Base-by-base conservation (phyloP, 768 basidiomycete species). In the Trametes cingulata region DNA sequence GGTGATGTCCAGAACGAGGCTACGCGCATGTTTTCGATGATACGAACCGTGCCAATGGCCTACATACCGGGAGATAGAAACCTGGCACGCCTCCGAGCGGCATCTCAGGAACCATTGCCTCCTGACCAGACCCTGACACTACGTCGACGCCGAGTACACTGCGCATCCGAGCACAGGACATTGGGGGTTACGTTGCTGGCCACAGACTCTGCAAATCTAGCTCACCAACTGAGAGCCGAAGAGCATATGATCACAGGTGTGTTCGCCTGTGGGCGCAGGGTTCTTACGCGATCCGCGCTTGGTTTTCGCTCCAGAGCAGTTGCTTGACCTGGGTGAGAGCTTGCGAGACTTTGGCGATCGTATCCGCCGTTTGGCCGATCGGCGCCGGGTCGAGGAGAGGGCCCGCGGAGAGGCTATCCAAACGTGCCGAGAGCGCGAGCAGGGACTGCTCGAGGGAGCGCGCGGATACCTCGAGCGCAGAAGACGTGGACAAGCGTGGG, bases 311-410 rank as follows among this genome's bases (percentile, higher is more conserved):
- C 75, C 76, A 75, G 60, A 83, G 82, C 52, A 90, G 72, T 55
- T 84, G 78, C 58, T 80, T 82, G 53, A 90, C 80, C 58, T 87
- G 80, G 9, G 74, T 73, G 61, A 91, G 73, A 6, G 89, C 88
- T 58, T 82, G 79, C 1, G 82, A 77, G 8, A 88, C 83, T 68
- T 88, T 89, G 42, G 75, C 71, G 29, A 92, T 86, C 1, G 87
- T 82, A 62, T 90, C 88, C n/a, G 89, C 87, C 15, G 82, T 82
- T 46, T 75, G 72, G 40, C 78, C 81, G 49, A 92, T 81, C 5
- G 80, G 74, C 22, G 67, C 51, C 33, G 79, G 76, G 67, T 90
- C 86, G 19, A 76, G 56, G 39, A 63, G 63, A 9, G 72, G 66
- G 33, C 70, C 71, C n/a, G 72, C 68, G 6, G 83, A 76, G n/a